Evolutionary conservation across 1,139 yeast genomes (phyloP), one percentile per base, ranked within the genome.

Genomic region (Hyphopichia pseudoburtonii): DNA sequence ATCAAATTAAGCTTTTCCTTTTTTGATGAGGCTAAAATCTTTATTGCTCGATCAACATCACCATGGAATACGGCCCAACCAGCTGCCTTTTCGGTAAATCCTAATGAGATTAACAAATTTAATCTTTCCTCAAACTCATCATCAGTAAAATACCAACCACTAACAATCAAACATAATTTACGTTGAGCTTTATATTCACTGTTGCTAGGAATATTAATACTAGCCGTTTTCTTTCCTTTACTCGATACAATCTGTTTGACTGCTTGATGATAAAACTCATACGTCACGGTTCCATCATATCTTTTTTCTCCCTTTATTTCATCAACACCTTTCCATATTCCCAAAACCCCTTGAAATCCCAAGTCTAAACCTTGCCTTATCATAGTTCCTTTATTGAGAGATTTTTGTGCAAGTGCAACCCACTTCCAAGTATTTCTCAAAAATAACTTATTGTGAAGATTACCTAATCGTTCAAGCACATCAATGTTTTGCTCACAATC

Each of bases 21-120:
- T 35, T 76, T 75, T 3, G 88, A 76, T 5, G 70, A 62, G 1
- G 80, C 70, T 38, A 92, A 65, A 10, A 88, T 82, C 24, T 78
- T 80, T 8, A 90, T 86, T 0, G 97, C 96, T 39, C 82, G 74
- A 4, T 78, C 76, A 2, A 92, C 86, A 57, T 89, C 86, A 2
- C 96, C 96, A 56, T 88, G 94, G 59, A 92, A 92, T 1, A 89
- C 92, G 0, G 97, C 97, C 96, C 96, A 88, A 0, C 95, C 97
- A 0, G 97, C 98, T 1, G 98, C 97, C 54, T 92, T 83, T 45
- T 88, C 96, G 42, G 76, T 76, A 44, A 78, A 76, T 0, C 88
- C 92, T 19, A 69, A 62, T 0, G 66, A 59, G 21, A 83, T 77
- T 32, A 90, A 67, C 30, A 71, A 67, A 25, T 67, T 65, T 34